Evolutionary conservation across 2,329 filamentous ascomycete species (phyloP), one percentile per base, ranked within the genome.

Genomic region (Penicillium sp.): DNA sequence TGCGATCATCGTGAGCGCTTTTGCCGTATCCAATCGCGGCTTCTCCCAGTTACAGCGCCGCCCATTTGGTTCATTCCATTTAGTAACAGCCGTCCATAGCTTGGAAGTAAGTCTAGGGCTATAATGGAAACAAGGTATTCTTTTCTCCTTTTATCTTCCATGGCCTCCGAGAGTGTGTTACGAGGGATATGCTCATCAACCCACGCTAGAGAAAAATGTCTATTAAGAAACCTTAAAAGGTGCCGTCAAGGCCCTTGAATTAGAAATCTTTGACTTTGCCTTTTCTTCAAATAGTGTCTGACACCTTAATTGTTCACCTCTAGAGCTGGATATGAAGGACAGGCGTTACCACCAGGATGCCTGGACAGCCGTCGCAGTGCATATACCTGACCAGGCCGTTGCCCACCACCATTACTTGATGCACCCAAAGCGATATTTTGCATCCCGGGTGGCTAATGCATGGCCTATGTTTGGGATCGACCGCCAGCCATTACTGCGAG

Each of bases 11-110:
- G 23, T 56, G 57, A 49, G 57, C 46, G 41, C 46, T 58, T 58
- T 59, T 59, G 46, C 46, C 26, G 8, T 10, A 20, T 46, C 57
- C 57, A 58, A 59, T 59, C 35, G 39, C 36, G 11, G 27, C 7
- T 11, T 40, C n/a, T 31, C 16, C 26, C 11, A 36, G 24, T n/a
- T 10, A 9, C 13, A 23, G 20, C 5, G 23, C 20, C 35, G 35
- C 20, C 18, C 3, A 31, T 29, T 27, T 6, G 14, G 18, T 31
- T 40, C 42, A 16, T 26, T 46, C n/a, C n/a, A n/a, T n/a, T 10
- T 35, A 37, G 9, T 35, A 27, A n/a, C 27, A n/a, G 16, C 29
- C 6, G 16, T n/a, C 24, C n/a, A 40, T 29, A 10, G 38, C 38
- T 40, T 13, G 10, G 11, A n/a, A 23, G 16, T 18, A 38, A 4